Conservation (phyloP, 176 grass and related monocot genomes). For the Carex scoparia region DNA sequence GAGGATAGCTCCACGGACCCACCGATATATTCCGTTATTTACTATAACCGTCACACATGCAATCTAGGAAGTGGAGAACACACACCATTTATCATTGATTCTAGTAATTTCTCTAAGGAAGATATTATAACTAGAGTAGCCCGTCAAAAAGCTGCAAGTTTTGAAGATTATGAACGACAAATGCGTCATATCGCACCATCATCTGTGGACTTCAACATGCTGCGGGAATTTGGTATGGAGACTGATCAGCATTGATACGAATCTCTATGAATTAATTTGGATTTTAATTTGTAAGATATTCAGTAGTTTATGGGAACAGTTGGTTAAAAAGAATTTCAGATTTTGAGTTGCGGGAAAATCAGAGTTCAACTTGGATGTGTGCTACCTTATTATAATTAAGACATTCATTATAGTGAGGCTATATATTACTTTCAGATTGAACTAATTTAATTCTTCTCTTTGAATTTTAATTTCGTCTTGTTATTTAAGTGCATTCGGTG, state of each 20-base stretch:
- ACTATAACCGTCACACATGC: conserved; percentile 1
- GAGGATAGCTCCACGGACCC: not conserved
- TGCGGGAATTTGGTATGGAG: not conserved
- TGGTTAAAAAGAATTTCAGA: not conserved
- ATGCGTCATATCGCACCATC: not conserved
- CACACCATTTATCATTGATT: not conserved
- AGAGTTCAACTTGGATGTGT: not conserved
- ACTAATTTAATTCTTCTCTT: not conserved
- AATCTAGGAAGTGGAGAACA: not conserved
- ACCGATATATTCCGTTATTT: not conserved
- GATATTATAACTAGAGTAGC: not conserved
- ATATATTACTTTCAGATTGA: not conserved
- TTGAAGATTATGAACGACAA: not conserved
- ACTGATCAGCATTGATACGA: not conserved
- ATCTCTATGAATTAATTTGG: not conserved
- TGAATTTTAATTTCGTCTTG: not conserved
- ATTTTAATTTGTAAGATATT: not conserved
- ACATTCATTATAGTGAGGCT: not conserved
- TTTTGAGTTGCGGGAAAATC: not conserved
- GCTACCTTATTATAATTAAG: not conserved
- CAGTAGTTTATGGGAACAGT: not conserved
- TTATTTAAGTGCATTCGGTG: not conserved
- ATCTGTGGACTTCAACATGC: not conserved
- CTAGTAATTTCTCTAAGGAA: not conserved
- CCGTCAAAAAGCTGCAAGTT: not conserved